A percentile compares a stretch with the other conserved stretches of the same genome.
phyloP scores from a whole-genome alignment of 495 filamentous ascomycete genomes.

The Clohesyomyces aquaticus region DNA sequence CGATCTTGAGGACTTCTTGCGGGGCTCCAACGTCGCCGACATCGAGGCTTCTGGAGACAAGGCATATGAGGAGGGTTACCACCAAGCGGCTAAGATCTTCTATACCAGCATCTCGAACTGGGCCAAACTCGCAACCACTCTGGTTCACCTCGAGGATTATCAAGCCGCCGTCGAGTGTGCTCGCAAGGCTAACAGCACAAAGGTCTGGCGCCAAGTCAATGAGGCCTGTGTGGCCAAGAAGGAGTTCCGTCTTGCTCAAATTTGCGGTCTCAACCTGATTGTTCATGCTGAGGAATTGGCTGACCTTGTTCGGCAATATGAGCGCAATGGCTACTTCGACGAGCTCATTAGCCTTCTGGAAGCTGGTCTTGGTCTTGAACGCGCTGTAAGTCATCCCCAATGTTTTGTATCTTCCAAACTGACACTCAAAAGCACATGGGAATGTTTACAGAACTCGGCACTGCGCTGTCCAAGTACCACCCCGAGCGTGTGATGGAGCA shows the following conservation, averaged over 20 bases:
- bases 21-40: conserved; percentile 90
- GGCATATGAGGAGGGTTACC: conserved; percentile 91
- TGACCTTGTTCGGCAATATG: conserved; percentile 93
- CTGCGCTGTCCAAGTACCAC: conserved; percentile 95
- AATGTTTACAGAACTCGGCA: conserved; percentile 96
- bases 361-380: conserved; percentile 92
- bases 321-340: conserved; percentile 96
- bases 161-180: conserved; percentile 98
- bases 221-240: conserved; percentile 96
- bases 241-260: conserved; percentile 98
- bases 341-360: conserved; percentile 94
- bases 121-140: conserved; percentile 96
- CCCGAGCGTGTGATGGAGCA: conserved; percentile 98
- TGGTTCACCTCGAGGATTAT: conserved; percentile 95
- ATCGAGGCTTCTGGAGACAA: conserved; percentile 96
- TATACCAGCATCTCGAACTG: conserved; percentile 98
- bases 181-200: conserved; percentile 98
- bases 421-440: too few species aligned
- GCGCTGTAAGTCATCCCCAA: too few species aligned
- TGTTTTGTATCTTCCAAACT: too few species aligned
- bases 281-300: conserved; percentile 97
- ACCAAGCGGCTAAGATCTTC: conserved; percentile 98
- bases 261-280: conserved; percentile 98
- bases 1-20: conserved; percentile 96
- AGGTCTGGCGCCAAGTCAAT: conserved; percentile 99